Conservation (phyloP, 208 protist genomes). For the Leptomonas seymouri region DNA sequence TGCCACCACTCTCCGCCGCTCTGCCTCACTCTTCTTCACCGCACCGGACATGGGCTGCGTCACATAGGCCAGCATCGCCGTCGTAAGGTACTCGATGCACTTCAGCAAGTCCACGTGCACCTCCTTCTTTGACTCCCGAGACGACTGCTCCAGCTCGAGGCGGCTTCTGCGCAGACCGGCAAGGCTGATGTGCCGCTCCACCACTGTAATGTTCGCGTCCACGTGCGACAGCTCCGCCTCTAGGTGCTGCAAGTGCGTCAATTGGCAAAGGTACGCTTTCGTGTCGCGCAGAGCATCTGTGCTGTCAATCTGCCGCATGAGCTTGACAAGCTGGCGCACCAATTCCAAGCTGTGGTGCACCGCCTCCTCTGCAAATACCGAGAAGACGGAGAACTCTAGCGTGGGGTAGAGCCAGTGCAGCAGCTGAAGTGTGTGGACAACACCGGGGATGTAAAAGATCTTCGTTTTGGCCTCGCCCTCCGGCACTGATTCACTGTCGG, state of each 20-base stretch:
- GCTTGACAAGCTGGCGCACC: conserved; percentile 57
- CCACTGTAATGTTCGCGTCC: conserved; percentile 83
- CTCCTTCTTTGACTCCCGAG: conserved; percentile 83
- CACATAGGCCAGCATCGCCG: conserved; percentile 51
- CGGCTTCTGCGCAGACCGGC: conserved; percentile 59
- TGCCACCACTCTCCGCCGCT: conserved; percentile 30
- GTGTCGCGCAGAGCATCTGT: conserved; percentile 37
- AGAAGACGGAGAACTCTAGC: conserved; percentile 86
- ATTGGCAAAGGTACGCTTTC: conserved; percentile 68
- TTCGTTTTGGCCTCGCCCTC: not conserved
- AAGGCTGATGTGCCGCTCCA: conserved; percentile 77
- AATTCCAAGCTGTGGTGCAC: conserved; percentile 65
- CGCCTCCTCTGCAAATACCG: conserved; percentile 88
- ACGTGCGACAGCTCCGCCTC: conserved; percentile 72
- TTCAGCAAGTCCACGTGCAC: conserved; percentile 73
- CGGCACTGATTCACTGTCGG: not conserved
- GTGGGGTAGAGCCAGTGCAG: conserved; percentile 78
- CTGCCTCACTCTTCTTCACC: conserved; percentile 40
- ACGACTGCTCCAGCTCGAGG: conserved; percentile 81
- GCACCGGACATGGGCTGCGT: conserved; percentile 58
- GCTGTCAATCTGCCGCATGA: conserved; percentile 49
- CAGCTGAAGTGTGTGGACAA: conserved; percentile 64
- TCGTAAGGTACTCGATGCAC: conserved; percentile 61
- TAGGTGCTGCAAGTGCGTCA: conserved; percentile 80
- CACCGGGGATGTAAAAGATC: conserved; percentile 54